Conservation (phyloP, 75 land plant species). For the Larix kaempferi region DNA sequence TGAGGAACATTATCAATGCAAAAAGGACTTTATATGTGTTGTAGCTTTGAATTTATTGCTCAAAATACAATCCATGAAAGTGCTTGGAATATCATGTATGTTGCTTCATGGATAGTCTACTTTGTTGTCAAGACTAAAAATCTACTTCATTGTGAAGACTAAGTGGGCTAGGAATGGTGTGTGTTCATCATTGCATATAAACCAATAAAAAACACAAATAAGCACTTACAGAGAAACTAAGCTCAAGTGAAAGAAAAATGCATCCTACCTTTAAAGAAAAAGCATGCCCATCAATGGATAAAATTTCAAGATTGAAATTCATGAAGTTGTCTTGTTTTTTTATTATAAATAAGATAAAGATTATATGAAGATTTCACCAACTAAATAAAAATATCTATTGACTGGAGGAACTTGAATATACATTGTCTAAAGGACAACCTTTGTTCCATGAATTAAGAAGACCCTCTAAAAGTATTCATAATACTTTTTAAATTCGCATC, state of each 20-base stretch:
- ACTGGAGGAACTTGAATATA: neutral
- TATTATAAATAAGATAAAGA: neutral
- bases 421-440: neutral
- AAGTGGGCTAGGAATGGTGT: too few relatives aligned
- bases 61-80: too few relatives aligned
- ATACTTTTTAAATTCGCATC: neutral
- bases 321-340: neutral
- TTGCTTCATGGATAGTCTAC: conserved; percentile 42
- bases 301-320: neutral
- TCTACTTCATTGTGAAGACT: too few relatives aligned
- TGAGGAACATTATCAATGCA: conserved; percentile 33
- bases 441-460: neutral
- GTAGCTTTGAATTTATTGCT: conserved; percentile 42
- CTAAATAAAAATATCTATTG: neutral
- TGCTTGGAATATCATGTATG: conserved; percentile 54
- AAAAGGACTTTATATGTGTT: conserved; percentile 39
- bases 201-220: too few relatives aligned
- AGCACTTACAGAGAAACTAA: too few relatives aligned
- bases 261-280: neutral
- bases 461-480: neutral
- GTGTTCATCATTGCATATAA: too few relatives aligned
- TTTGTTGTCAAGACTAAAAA: neutral
- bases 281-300: neutral
- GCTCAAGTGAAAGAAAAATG: neutral
- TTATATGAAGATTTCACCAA: neutral